Conservation (phyloP, 352 stramenopile species). For the Phytophthora pseudosyringae region DNA sequence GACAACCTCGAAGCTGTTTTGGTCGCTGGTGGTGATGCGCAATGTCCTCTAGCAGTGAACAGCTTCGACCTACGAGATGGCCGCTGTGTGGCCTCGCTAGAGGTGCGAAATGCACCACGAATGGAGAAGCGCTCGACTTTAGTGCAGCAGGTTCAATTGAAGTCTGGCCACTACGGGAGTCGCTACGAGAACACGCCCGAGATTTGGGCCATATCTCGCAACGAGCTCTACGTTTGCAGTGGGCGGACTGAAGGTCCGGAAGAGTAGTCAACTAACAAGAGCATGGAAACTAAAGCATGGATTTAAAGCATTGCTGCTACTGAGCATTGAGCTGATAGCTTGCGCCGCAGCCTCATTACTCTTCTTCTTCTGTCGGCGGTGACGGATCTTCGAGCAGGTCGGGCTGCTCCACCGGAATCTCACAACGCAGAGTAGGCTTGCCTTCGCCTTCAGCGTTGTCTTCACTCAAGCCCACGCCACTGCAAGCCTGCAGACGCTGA, state of each 20-base stretch:
- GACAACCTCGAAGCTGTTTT: constrained; percentile 47
- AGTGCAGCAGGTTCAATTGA: constrained; percentile 52
- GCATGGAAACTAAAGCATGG: neutral
- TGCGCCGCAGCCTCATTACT: constrained; percentile 23
- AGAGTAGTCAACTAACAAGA: constrained; percentile 11
- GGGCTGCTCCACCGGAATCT: constrained; percentile 66
- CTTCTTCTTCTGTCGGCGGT: constrained; percentile 67
- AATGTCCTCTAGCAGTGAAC: constrained; percentile 28
- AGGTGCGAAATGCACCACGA: constrained; percentile 12
- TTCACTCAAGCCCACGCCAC: constrained; percentile 50
- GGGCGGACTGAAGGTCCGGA: constrained; percentile 3
- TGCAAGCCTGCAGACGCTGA: constrained; percentile 58
- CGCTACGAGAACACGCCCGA: constrained; percentile 30
- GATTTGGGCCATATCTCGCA: constrained; percentile 50
- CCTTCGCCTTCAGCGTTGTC: constrained; percentile 39
- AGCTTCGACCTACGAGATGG: constrained; percentile 41
- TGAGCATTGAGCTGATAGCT: neutral
- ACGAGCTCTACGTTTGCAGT: constrained; percentile 47
- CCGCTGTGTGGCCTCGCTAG: constrained; percentile 25
- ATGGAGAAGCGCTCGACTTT: constrained; percentile 17
- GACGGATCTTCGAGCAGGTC: constrained; percentile 85
- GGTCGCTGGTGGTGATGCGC: constrained; percentile 36
- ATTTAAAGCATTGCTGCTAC: constrained; percentile 1
- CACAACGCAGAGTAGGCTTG: constrained; percentile 57
- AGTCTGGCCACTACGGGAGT: constrained; percentile 6